Percentiles rank a stretch among this genome's conserved stretches.
These are phyloP conservation scores for Angophora floribunda DNA, from an alignment of 345 rosid species.

Conservation along the genomic window DNA sequence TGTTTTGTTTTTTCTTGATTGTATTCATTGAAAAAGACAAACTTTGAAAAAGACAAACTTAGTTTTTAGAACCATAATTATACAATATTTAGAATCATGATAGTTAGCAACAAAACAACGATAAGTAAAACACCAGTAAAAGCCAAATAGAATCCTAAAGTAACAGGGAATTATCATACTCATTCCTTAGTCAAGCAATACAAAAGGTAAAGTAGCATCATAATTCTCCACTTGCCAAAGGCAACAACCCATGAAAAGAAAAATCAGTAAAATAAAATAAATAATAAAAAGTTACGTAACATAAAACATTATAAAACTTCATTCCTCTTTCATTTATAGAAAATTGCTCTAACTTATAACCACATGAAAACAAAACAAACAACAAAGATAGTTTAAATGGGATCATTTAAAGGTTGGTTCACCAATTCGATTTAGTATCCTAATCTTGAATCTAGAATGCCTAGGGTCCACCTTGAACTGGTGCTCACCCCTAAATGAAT, in stretches of 20 bases:
- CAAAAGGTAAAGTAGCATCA: background rate
- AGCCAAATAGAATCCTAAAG: background rate
- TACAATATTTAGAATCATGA: background rate
- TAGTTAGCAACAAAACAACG: background rate
- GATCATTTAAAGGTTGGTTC: accelerated
- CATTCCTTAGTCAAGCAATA: background rate
- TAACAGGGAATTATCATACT: background rate
- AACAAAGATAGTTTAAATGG: background rate
- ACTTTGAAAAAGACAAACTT: background rate
- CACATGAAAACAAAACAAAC: background rate
- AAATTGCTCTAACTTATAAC: background rate
- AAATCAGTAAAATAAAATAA: background rate
- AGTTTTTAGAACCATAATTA: background rate
- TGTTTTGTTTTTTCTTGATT: background rate
- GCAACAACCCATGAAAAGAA: background rate
- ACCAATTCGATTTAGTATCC: accelerated
- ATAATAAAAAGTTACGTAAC: background rate
- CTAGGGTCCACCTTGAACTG: background rate
- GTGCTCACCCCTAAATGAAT: background rate
- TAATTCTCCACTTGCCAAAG: background rate
- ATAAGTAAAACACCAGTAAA: background rate
- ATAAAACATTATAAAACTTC: background rate
- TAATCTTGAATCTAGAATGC: accelerated
- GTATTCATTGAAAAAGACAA: background rate
- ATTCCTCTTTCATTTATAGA: background rate